A percentile compares a stretch with the other conserved stretches of the same genome.
phyloP scores from a whole-genome alignment of 345 rosid species.

The Viola odorata region DNA sequence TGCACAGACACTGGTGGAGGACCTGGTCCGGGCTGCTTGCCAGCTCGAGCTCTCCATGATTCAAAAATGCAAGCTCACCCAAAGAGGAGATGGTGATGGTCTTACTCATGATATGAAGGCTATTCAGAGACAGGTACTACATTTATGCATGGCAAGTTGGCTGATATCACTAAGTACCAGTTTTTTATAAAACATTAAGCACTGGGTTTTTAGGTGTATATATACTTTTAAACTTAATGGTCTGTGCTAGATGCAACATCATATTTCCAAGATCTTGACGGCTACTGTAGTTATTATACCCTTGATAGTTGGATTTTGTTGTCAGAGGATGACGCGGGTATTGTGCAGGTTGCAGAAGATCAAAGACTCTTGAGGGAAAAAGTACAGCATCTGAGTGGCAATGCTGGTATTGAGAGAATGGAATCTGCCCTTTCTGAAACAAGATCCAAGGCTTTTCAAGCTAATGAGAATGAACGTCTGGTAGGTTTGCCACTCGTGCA shows the following conservation, averaged over 20 bases:
- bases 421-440: conserved; percentile 68
- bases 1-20: conserved; percentile 79
- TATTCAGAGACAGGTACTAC: conserved; percentile 71
- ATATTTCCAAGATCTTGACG: neutral
- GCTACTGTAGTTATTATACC: neutral
- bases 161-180: neutral
- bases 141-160: neutral
- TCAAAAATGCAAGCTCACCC: conserved; percentile 71
- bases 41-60: conserved; percentile 98
- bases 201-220: neutral
- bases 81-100: conserved; percentile 37
- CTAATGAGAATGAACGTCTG: conserved; percentile 55
- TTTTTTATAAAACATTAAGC: no score
- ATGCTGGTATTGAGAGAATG: conserved; percentile 72
- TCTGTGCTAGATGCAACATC: neutral
- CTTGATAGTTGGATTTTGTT: neutral
- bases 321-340: neutral
- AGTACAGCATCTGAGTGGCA: conserved; percentile 71
- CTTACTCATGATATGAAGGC: conserved; percentile 96
- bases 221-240: neutral
- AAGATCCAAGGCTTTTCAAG: conserved; percentile 52
- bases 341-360: conserved; percentile 64
- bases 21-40: conserved; percentile 94
- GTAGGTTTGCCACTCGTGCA: conserved; percentile 43
- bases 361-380: conserved; percentile 79